Evolutionary conservation across 2,329 filamentous ascomycete species (phyloP), one percentile per base, ranked within the genome.

Genomic region (Ilyonectria robusta): DNA sequence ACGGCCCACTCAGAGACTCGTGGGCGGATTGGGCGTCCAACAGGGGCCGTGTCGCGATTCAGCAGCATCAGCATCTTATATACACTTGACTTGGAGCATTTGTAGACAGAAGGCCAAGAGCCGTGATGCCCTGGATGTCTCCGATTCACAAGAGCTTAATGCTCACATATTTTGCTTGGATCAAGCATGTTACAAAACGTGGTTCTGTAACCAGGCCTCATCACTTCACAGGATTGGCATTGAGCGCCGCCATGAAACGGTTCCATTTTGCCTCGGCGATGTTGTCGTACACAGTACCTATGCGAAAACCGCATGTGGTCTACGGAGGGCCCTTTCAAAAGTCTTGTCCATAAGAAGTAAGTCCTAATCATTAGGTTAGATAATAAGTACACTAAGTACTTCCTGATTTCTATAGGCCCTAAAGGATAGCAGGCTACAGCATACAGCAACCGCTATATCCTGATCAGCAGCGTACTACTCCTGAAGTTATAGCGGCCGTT

Each of bases 61-160:
- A 56, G 50, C 40, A 44, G 54, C 46, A 67, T 71, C 50, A 69
- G 59, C 64, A 70, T 70, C 64, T 73, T 68, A 70, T 59, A 47
- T 29, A 10, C 17, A 35, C n/a, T 53, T 13, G 4, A 10, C 15
- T 42, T 6, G 40, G 15, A 31, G 21, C 6, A n/a, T 47, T 33
- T 13, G 6, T 19, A n/a, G 10, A 46, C 23, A 35, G 37, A 19
- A 10, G n/a, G 19, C 31, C 21, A 13, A 50, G 40, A 48, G 19
- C 31, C 33, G 6, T 48, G 7, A 23, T 35, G 6, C 5, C 11
- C n/a, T 33, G 10, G 6, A 35, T 35, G 8, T 37, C 11, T n/a
- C n/a, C 33, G 10, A 23, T 53, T 6, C 23, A 35, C 11, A 35
- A 53, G 35, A 3, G 2, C 4, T 33, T 53, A 21, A 17, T 10